Conservation (phyloP, 2,329 filamentous ascomycete genomes). For the Penicillium fuscoglaucum region DNA sequence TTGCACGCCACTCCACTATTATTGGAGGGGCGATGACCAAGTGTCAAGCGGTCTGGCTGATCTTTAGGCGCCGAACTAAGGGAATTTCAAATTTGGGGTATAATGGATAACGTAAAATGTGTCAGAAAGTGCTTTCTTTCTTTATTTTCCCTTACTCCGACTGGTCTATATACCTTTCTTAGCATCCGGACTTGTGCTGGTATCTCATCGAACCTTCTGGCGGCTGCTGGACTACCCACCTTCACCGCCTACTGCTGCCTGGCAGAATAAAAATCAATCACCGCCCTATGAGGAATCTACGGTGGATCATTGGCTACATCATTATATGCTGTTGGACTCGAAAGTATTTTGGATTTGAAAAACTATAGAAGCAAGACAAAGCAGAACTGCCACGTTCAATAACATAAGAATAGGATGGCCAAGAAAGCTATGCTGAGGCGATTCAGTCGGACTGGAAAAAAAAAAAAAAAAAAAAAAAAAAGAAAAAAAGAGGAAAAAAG, state of each 20-base stretch:
- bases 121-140: neutral
- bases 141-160: too few species aligned
- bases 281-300: conserved; percentile 2
- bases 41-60: conserved; percentile 29
- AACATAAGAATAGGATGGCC: neutral
- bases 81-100: conserved; percentile 4
- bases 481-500: neutral
- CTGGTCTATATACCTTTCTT: conserved; percentile 18
- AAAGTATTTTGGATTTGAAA: neutral
- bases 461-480: neutral
- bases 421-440: neutral
- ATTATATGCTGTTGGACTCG: neutral
- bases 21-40: conserved; percentile 33
- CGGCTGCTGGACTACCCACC: conserved; percentile 30
- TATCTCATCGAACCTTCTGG: conserved; percentile 44
- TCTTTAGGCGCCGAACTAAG: conserved; percentile 9
- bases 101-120: neutral
- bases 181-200: conserved; percentile 16
- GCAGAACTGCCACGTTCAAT: neutral
- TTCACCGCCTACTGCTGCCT: conserved; percentile 26
- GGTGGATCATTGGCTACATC: conserved; percentile 4
- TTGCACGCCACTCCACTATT: conserved; percentile 42
- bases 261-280: conserved; percentile 28
- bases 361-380: neutral
- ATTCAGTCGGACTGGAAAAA: neutral